Conservation (phyloP, 768 basidiomycete genomes). For the Trametes elegans region DNA sequence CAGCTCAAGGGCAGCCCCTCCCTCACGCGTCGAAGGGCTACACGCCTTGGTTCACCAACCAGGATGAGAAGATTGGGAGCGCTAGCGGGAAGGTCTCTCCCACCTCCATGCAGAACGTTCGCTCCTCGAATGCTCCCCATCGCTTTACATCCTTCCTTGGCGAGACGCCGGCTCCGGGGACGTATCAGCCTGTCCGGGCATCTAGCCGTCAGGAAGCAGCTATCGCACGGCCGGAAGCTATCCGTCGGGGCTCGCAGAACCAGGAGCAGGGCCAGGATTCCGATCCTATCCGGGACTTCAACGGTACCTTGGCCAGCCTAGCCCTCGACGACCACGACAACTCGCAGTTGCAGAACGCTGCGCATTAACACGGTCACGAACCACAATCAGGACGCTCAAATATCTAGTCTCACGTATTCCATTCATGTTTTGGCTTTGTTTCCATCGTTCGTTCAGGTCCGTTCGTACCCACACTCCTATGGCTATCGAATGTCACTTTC, state of each 20-base stretch:
- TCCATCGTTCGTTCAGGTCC: slow-evolving; percentile 10
- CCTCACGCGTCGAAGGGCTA: slow-evolving; percentile 51
- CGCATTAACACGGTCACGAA: neutral
- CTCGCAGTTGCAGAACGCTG: slow-evolving; percentile 14
- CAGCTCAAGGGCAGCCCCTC: slow-evolving; percentile 40
- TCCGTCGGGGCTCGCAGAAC: slow-evolving; percentile 21
- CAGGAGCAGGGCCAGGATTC: slow-evolving; percentile 37
- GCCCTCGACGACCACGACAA: slow-evolving; percentile 48
- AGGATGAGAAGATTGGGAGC: slow-evolving; percentile 38
- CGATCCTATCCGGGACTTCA: slow-evolving; percentile 65
- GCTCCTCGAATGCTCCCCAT: slow-evolving; percentile 44
- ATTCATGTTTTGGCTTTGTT: slow-evolving; percentile 17
- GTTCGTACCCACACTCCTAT: slow-evolving; percentile 14
- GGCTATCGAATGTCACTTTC: slow-evolving; percentile 21
- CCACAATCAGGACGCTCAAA: neutral
- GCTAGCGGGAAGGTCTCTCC: slow-evolving; percentile 43
- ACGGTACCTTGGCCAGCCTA: slow-evolving; percentile 74
- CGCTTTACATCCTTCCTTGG: slow-evolving; percentile 48
- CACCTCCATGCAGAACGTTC: slow-evolving; percentile 30
- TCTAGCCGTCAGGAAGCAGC: slow-evolving; percentile 41
- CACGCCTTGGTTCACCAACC: slow-evolving; percentile 46
- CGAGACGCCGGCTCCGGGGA: slow-evolving; percentile 32
- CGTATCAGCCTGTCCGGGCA: slow-evolving; percentile 32
- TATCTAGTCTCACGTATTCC: slow-evolving; percentile 4
- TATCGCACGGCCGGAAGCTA: slow-evolving; percentile 21